A percentile compares a stretch with the other conserved stretches of the same genome.
Conservation (phyloP, 164 flowering plant genomes). For the Macadamia integrifolia region DNA sequence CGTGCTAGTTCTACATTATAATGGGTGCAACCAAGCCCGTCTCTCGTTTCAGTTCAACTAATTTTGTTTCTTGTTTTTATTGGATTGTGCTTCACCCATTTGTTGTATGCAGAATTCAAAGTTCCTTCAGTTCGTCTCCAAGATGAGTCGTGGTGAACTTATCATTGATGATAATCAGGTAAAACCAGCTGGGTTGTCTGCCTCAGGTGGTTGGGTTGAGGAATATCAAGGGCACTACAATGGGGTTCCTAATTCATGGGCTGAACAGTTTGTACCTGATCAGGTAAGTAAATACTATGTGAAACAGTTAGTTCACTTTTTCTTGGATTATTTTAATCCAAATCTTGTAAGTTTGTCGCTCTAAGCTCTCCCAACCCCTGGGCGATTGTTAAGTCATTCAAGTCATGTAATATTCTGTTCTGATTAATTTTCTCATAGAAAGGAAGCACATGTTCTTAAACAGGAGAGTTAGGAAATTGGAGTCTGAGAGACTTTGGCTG, state of each 20-base stretch:
- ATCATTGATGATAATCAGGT: conserved; percentile 91
- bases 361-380: background rate
- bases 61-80: background rate
- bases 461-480: background rate
- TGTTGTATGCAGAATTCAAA: conserved; percentile 66
- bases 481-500: background rate
- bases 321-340: background rate
- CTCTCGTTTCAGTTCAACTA: background rate
- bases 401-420: background rate
- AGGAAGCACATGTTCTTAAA: no score
- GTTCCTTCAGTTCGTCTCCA: conserved; percentile 94
- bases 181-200: conserved; percentile 40
- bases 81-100: conserved; percentile 3
- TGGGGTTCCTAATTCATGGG: conserved; percentile 53
- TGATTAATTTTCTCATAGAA: background rate
- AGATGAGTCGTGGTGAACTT: conserved; percentile 98
- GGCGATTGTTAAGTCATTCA: no score
- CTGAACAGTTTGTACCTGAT: conserved; percentile 57
- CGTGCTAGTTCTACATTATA: background rate
- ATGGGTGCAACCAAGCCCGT: background rate
- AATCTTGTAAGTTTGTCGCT: background rate
- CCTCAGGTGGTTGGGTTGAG: conserved; percentile 74
- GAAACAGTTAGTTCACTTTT: background rate
- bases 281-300: conserved; percentile 32
- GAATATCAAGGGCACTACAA: conserved; percentile 70